phyloP scores from a whole-genome alignment of 1,139 yeast species.

The Saccharomyces pastorianus region DNA sequence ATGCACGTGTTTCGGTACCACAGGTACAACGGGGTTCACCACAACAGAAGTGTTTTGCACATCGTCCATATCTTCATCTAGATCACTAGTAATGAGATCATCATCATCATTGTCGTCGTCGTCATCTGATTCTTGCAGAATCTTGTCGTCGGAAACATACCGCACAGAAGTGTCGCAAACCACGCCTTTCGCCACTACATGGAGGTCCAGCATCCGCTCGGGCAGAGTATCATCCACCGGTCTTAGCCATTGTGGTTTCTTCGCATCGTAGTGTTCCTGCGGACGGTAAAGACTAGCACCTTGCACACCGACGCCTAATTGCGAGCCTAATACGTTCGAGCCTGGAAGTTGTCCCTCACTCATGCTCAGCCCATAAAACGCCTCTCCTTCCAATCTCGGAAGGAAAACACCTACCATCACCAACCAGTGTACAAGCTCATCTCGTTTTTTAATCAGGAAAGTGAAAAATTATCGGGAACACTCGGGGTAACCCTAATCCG shows the following conservation, averaged over 20 bases:
- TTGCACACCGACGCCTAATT: constrained; percentile 25
- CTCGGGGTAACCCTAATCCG: no score
- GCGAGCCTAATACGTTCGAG: constrained; percentile 22
- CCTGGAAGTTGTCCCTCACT: constrained; percentile 14
- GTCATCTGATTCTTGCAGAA: neutral
- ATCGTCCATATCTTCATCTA: constrained; percentile 4
- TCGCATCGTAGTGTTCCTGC: neutral
- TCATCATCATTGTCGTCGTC: neutral
- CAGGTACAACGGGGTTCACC: constrained; percentile 3
- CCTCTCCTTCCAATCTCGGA: neutral
- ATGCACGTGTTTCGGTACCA: constrained; percentile 4
- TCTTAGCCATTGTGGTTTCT: constrained; percentile 40
- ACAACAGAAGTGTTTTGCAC: neutral
- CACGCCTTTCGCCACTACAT: neutral
- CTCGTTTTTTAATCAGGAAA: neutral
- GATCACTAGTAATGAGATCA: constrained; percentile 2
- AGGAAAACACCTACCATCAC: no score
- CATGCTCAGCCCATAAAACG: constrained; percentile 7
- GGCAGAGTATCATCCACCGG: constrained; percentile 25
- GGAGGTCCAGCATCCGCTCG: constrained; percentile 7
- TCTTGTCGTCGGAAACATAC: neutral
- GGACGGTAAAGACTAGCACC: constrained; percentile 18
- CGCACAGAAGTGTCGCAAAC: neutral
- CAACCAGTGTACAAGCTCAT: neutral
- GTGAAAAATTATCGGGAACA: no score